Percentiles rank a stretch among this genome's conserved stretches.
These are phyloP conservation scores for Drosera spatulata DNA, from an alignment of 179 eudicot species.

Conservation along the genomic window DNA sequence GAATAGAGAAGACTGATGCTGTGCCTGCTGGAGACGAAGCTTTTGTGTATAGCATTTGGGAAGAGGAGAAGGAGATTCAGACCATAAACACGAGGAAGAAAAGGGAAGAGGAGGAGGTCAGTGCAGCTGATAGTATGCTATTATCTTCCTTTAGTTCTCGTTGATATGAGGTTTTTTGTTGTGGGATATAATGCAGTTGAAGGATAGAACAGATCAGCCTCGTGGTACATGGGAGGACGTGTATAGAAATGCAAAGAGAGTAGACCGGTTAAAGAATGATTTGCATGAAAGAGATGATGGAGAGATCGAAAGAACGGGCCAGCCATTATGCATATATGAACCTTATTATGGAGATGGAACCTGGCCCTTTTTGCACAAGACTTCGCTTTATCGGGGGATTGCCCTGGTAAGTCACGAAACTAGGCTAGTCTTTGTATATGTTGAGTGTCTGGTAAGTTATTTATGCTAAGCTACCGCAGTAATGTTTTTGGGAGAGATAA, in stretches of 20 bases:
- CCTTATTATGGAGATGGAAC: conserved; percentile 84
- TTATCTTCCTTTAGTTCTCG: not conserved
- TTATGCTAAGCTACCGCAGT: not conserved
- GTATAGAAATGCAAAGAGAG: conserved; percentile 68
- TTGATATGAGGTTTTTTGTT: not conserved
- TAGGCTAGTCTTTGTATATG: not conserved
- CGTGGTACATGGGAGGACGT: conserved; percentile 88
- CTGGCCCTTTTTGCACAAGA: conserved; percentile 81
- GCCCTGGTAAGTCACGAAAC: conserved; percentile 48
- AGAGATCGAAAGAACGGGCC: conserved; percentile 94
- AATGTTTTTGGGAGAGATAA: not conserved
- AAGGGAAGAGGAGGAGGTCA: conserved; percentile 84
- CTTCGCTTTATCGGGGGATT: conserved; percentile 78
- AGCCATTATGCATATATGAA: conserved; percentile 82
- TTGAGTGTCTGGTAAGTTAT: not conserved
- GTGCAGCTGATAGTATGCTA: not conserved
- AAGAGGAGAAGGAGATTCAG: conserved; percentile 52
- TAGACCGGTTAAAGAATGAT: conserved; percentile 52
- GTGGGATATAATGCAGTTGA: conserved; percentile 46
- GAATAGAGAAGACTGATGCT: conserved; percentile 19
- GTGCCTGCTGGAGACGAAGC: conserved; percentile 26
- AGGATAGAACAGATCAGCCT: conserved; percentile 82
- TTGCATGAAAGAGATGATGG: conserved; percentile 89
- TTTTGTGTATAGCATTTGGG: conserved; percentile 53
- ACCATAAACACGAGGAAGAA: conserved; percentile 35